These are phyloP conservation scores for Coemansia sp. DNA, from an alignment of 192 early-diverging fungal genomes.

Conservation along the genomic window DNA sequence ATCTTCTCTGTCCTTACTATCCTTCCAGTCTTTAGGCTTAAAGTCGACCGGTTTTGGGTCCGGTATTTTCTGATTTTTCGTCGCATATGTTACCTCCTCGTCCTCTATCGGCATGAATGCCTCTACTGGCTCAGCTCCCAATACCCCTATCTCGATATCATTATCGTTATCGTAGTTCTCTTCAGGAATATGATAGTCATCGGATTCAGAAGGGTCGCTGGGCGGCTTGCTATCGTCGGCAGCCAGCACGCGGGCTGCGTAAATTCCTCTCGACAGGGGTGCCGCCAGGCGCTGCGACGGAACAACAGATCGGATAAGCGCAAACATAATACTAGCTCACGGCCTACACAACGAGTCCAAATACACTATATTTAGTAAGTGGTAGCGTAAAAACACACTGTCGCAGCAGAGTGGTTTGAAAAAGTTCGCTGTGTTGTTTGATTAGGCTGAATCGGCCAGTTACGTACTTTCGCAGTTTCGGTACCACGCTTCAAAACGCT, in stretches of 20 bases:
- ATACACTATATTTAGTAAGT: too few species aligned
- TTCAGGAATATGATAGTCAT: neutral
- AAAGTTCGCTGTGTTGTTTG: neutral
- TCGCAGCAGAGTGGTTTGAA: too few species aligned
- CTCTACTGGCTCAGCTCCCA: constrained; percentile 23
- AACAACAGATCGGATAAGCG: neutral
- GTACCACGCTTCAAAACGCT: neutral
- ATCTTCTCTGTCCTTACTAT: neutral
- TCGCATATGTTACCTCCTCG: neutral
- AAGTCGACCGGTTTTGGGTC: too few species aligned
- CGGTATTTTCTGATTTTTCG: too few species aligned
- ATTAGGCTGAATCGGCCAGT: neutral
- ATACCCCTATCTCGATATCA: neutral
- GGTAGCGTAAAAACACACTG: too few species aligned
- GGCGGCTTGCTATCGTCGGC: constrained; percentile 2
- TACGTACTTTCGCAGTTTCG: neutral
- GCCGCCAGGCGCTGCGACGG: neutral
- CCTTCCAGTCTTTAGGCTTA: neutral
- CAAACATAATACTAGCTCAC: neutral
- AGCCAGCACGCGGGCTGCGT: constrained; percentile 9
- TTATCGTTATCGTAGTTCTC: neutral
- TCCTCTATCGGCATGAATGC: constrained; percentile 6
- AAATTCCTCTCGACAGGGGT: constrained; percentile 18
- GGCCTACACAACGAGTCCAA: too few species aligned
- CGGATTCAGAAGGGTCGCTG: neutral